Percentiles rank a stretch among this genome's conserved stretches.
Conservation (phyloP, 805 yeast species). For the Candida manassasensis region DNA sequence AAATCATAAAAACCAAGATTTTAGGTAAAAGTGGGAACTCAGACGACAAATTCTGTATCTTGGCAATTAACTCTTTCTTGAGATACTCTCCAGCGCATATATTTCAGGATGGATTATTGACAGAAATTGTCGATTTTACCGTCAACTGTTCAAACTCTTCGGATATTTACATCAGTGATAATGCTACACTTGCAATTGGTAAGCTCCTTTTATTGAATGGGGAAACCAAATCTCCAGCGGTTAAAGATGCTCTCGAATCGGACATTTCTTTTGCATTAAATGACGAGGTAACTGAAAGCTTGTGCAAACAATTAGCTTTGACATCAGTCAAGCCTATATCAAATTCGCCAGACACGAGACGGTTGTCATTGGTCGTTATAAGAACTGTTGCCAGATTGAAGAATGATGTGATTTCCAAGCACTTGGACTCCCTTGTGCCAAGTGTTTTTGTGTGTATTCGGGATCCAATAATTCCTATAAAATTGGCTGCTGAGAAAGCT, state of each 20-base stretch:
- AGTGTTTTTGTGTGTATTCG: conserved; percentile 78
- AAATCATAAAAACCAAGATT: conserved; percentile 56
- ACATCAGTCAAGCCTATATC: conserved; percentile 50
- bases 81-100: conserved; percentile 69
- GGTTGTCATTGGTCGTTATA: conserved; percentile 69
- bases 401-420: conserved; percentile 45
- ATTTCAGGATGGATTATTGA: conserved; percentile 46
- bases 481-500: conserved; percentile 91
- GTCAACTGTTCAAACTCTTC: conserved; percentile 38
- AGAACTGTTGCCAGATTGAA: conserved; percentile 71
- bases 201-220: conserved; percentile 59
- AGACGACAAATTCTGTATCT: conserved; percentile 55
- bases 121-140: conserved; percentile 48
- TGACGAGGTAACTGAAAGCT: conserved; percentile 33
- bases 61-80: conserved; percentile 75
- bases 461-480: conserved; percentile 85
- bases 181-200: conserved; percentile 76
- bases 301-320: conserved; percentile 50
- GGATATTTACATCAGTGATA: conserved; percentile 59
- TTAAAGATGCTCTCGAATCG: conserved; percentile 7
- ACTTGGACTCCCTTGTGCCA: conserved; percentile 57
- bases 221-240: conserved; percentile 27
- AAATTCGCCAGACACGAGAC: conserved; percentile 68
- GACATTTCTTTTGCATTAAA: conserved; percentile 33
- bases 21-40: conserved; percentile 41